Evolutionary conservation across 352 stramenopile species (phyloP).

Genomic region (Pythium sp.): DNA sequence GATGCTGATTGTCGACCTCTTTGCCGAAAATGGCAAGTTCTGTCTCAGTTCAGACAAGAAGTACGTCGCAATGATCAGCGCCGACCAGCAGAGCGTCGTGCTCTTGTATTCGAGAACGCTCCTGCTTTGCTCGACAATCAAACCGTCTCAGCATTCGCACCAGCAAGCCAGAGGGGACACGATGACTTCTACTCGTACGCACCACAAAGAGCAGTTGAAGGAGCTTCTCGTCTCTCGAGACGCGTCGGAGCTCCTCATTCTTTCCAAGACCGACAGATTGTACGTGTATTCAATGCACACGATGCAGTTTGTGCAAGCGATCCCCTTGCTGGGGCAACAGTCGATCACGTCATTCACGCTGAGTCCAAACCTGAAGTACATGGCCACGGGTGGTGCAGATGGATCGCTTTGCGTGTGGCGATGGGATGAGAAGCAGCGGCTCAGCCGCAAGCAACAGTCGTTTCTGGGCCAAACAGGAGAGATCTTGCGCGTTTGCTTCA

Average conservation of each 20-base stretch:
- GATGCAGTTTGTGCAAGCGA: constrained; percentile 39
- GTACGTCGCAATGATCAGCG: constrained; percentile 32
- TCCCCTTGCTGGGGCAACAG: constrained; percentile 48
- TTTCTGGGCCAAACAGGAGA: constrained; percentile 44
- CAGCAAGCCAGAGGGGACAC: not conserved
- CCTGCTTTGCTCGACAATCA: constrained; percentile 33
- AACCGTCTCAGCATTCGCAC: constrained; percentile 22
- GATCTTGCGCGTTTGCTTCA: constrained; percentile 42
- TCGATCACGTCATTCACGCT: constrained; percentile 48
- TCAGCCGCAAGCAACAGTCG: constrained; percentile 54
- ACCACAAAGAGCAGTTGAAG: constrained; percentile 18
- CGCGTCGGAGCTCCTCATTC: constrained; percentile 43
- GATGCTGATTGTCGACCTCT: constrained; percentile 62
- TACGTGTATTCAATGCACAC: constrained; percentile 48
- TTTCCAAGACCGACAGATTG: constrained; percentile 49
- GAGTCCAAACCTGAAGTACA: constrained; percentile 62
- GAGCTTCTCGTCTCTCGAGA: constrained; percentile 52
- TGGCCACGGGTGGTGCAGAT: constrained; percentile 53
- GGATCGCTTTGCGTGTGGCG: constrained; percentile 65
- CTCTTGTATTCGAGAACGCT: constrained; percentile 40
- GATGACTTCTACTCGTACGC: not conserved
- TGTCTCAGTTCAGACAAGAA: constrained; percentile 39
- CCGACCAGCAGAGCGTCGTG: constrained; percentile 28
- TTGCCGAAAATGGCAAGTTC: constrained; percentile 27
- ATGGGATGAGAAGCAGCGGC: constrained; percentile 44